Evolutionary conservation across 805 yeast genomes (phyloP).

Genomic region (Teunomyces kruisii): DNA sequence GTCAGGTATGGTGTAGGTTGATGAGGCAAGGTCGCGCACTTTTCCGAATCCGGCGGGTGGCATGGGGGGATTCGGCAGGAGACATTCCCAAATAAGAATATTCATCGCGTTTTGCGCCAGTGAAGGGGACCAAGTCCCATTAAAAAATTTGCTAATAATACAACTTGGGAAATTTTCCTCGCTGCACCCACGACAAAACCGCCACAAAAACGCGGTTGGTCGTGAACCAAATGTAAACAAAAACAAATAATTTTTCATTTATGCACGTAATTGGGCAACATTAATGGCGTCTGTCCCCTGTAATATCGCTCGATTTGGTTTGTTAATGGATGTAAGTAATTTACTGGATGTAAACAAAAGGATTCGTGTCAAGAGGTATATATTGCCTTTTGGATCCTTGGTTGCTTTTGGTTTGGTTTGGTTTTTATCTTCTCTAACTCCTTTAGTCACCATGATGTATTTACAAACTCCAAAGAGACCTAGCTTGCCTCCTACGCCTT

Average conservation of each 20-base stretch:
- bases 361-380: conserved; percentile 1
- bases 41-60: neutral
- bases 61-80: conserved; percentile 1
- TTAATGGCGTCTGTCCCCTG: conserved; percentile 4
- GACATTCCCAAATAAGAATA: conserved; percentile 2
- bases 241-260: conserved; percentile 2
- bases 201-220: conserved; percentile 4
- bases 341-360: conserved; percentile 1
- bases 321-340: conserved; percentile 2
- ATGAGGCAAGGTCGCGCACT: neutral
- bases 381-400: neutral
- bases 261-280: conserved; percentile 4
- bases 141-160: neutral
- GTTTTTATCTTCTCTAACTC: too few species aligned
- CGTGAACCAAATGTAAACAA: conserved; percentile 1
- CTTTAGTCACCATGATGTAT: conserved; percentile 16
- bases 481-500: conserved; percentile 21
- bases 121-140: neutral
- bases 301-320: conserved; percentile 3
- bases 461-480: conserved; percentile 38
- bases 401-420: too few species aligned
- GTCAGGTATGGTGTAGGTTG: neutral
- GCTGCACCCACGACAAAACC: neutral
- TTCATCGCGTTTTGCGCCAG: neutral
- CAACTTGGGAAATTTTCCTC: conserved; percentile 2